These are phyloP conservation scores for Leishmania amazonensis DNA, from an alignment of 208 protist genomes.

Conservation along the genomic window DNA sequence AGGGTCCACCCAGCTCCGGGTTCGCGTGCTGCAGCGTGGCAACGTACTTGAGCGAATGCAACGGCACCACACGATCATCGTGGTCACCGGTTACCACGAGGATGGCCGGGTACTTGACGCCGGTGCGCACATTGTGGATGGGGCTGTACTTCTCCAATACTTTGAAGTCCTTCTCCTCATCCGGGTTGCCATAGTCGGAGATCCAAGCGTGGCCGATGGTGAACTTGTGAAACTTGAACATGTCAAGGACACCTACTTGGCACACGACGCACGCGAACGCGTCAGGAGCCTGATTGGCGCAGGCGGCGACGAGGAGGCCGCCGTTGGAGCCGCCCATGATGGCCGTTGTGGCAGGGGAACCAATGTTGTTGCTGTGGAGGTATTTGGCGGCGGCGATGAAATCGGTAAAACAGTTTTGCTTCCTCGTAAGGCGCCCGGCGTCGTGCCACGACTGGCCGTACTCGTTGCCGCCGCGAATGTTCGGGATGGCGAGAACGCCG, in stretches of 20 bases:
- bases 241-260: conserved; percentile 94
- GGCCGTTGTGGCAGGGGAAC: conserved; percentile 80
- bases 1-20: conserved; percentile 63
- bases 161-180: conserved; percentile 92
- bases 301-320: conserved; percentile 92
- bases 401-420: conserved; percentile 93
- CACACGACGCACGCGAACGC: conserved; percentile 84
- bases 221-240: conserved; percentile 96
- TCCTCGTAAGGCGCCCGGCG: conserved; percentile 71
- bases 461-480: conserved; percentile 96
- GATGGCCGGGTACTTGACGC: conserved; percentile 88
- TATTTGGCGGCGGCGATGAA: conserved; percentile 80
- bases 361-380: conserved; percentile 76
- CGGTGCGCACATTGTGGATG: conserved; percentile 89
- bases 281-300: conserved; percentile 90
- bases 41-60: conserved; percentile 96
- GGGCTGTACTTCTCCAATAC: conserved; percentile 94
- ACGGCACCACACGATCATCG: conserved; percentile 96
- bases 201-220: conserved; percentile 94
- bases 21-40: conserved; percentile 93
- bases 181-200: conserved; percentile 93
- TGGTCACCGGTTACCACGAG: conserved; percentile 94
- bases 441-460: conserved; percentile 96
- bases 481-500: conserved; percentile 89
- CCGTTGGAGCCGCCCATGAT: conserved; percentile 96